These are phyloP conservation scores for Diutina mesorugosa DNA, from an alignment of 1,139 yeast species.

Conservation along the genomic window DNA sequence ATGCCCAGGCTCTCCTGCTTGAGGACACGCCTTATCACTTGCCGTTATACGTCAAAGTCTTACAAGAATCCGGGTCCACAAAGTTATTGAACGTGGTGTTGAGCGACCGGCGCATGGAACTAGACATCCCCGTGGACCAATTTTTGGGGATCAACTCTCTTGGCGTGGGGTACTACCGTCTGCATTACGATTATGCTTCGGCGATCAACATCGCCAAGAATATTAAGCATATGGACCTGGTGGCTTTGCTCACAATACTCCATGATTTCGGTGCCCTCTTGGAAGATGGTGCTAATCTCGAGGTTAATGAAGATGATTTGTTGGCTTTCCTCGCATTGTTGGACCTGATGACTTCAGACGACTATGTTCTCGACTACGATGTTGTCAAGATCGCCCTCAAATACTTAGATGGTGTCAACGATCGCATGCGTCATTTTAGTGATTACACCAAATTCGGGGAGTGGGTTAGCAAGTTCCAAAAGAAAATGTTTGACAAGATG, in stretches of 20 bases:
- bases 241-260: slow-evolving; percentile 22
- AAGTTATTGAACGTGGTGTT: slow-evolving; percentile 26
- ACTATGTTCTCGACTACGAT: slow-evolving; percentile 12
- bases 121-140: slow-evolving; percentile 16
- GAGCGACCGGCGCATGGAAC: slow-evolving; percentile 31
- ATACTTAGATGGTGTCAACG: slow-evolving; percentile 19
- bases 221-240: slow-evolving; percentile 8
- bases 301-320: not conserved
- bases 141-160: slow-evolving; percentile 7
- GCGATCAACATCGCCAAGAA: slow-evolving; percentile 11
- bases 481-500: slow-evolving; percentile 12
- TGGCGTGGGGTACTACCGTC: not conserved
- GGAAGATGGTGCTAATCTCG: slow-evolving; percentile 4
- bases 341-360: not conserved
- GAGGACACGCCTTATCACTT: slow-evolving; percentile 25
- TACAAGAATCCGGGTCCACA: slow-evolving; percentile 14
- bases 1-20: slow-evolving; percentile 11
- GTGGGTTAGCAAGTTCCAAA: slow-evolving; percentile 12
- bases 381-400: slow-evolving; percentile 19
- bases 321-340: not conserved
- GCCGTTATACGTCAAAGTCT: slow-evolving; percentile 37
- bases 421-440: slow-evolving; percentile 17
- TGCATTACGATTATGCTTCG: not conserved
- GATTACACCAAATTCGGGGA: slow-evolving; percentile 11
- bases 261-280: slow-evolving; percentile 24